Conservation (phyloP, 1,284 basidiomycete genomes). For the Inonotus hispidus region DNA sequence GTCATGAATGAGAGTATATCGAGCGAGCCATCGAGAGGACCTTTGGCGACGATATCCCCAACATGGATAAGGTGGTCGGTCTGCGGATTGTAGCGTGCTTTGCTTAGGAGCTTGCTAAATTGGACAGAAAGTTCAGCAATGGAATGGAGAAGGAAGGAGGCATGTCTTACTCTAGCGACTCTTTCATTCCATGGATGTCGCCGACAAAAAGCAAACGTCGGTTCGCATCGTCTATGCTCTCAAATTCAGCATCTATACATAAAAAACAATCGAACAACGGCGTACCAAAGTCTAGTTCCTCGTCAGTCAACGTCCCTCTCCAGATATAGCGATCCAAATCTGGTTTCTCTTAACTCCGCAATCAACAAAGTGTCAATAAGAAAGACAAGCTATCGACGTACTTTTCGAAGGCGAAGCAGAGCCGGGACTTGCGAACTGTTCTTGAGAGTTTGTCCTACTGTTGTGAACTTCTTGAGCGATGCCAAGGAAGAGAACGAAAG, state of each 20-base stretch:
- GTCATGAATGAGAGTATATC: conserved; percentile 63
- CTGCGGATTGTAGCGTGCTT: conserved; percentile 51
- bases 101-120: conserved; percentile 53
- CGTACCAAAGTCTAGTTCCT: conserved; percentile 35
- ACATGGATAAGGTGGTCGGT: conserved; percentile 72
- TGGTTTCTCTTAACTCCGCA: conserved; percentile 1
- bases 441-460: conserved; percentile 14
- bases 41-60: conserved; percentile 79
- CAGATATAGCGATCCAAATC: conserved; percentile 7
- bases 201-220: conserved; percentile 64
- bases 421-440: background rate
- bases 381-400: background rate
- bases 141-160: background rate
- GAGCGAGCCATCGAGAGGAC: conserved; percentile 51
- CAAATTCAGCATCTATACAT: background rate
- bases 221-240: conserved; percentile 39
- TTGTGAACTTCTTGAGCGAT: conserved; percentile 21
- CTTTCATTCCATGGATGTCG: conserved; percentile 79
- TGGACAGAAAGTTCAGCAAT: background rate
- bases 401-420: background rate
- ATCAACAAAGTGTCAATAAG: background rate
- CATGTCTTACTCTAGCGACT: conserved; percentile 54
- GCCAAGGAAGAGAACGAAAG: conserved; percentile 36
- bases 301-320: conserved; percentile 7
- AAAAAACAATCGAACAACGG: conserved; percentile 5